These are phyloP conservation scores for Cornus controversa DNA, from an alignment of 148 eudicot species.

Conservation along the genomic window DNA sequence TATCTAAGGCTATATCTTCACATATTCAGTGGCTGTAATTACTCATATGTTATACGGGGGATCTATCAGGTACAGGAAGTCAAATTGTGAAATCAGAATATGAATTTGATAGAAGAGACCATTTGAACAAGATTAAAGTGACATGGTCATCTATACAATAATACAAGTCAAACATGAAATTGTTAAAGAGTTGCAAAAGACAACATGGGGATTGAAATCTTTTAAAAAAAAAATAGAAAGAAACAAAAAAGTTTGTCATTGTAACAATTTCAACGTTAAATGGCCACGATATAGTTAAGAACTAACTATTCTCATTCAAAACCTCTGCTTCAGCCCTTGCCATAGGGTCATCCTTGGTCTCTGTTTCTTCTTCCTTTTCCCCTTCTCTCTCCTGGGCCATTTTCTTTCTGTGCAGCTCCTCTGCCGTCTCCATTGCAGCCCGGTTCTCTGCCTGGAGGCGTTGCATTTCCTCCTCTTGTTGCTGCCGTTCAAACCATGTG, in stretches of 20 bases:
- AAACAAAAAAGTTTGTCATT: too few relatives aligned
- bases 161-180: not conserved
- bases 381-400: constrained; percentile 83
- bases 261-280: not conserved
- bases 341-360: constrained; percentile 52
- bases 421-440: constrained; percentile 73
- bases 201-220: too few relatives aligned
- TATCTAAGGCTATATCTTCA: not conserved
- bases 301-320: constrained; percentile 26
- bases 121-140: not conserved
- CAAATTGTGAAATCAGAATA: not conserved
- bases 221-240: too few relatives aligned
- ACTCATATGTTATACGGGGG: too few relatives aligned
- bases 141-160: not conserved
- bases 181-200: not conserved
- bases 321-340: constrained; percentile 59
- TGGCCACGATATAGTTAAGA: not conserved
- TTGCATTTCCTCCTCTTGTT: constrained; percentile 91
- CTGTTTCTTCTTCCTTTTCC: constrained; percentile 59
- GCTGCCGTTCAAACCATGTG: constrained; percentile 96
- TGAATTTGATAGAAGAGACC: not conserved
- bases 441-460: constrained; percentile 73
- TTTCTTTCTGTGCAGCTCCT: constrained; percentile 81
- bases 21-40: not conserved
- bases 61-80: not conserved